phyloP scores from a whole-genome alignment of 306 rosid genomes.

The Sechiopsis laciniata region DNA sequence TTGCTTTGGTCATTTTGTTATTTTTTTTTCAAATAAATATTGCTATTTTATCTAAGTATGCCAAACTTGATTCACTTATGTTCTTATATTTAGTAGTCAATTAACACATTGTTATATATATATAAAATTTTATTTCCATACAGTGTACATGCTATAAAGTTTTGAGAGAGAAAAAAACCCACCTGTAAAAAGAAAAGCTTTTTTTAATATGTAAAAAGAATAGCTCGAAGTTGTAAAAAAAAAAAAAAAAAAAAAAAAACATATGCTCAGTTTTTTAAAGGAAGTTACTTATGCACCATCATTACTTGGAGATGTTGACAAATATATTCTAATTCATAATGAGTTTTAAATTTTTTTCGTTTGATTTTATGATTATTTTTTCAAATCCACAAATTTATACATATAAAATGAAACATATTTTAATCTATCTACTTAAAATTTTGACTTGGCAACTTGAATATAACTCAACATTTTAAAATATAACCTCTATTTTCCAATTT shows the following conservation, averaged over 20 bases:
- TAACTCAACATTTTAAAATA: too few relatives aligned
- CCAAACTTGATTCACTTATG: not conserved
- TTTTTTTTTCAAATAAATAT: too few relatives aligned
- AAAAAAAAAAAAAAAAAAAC: too few relatives aligned
- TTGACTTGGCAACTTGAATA: not conserved
- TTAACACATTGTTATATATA: not conserved
- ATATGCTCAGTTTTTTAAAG: too few relatives aligned
- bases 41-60: not conserved
- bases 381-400: too few relatives aligned
- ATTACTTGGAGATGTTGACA: not conserved
- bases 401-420: too few relatives aligned
- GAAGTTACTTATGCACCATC: too few relatives aligned
- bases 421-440: not conserved
- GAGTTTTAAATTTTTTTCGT: not conserved
- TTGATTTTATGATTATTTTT: too few relatives aligned
- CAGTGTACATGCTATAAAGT: not conserved
- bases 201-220: too few relatives aligned
- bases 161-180: not conserved
- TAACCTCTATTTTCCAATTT: too few relatives aligned
- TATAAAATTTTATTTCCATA: not conserved
- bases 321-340: not conserved
- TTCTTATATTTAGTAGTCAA: not conserved
- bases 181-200: not conserved
- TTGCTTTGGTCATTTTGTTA: too few relatives aligned
- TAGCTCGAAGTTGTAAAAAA: too few relatives aligned